A percentile compares a stretch with the other conserved stretches of the same genome.
phyloP scores from a whole-genome alignment of 106 monocot genomes.

The Iris macrosiphon region DNA sequence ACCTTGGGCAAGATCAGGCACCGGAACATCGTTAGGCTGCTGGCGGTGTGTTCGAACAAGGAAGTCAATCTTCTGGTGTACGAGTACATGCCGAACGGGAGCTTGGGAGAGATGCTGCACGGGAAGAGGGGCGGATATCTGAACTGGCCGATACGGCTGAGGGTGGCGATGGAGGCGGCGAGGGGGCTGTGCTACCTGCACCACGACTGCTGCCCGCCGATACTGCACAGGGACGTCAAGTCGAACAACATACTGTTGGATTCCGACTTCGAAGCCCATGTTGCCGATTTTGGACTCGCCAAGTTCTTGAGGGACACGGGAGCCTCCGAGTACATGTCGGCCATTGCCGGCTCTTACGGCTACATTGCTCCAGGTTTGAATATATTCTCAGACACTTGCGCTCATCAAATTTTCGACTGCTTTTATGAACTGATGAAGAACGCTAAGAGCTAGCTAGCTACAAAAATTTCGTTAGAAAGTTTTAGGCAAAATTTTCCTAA shows the following conservation, averaged over 20 bases:
- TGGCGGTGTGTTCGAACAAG: constrained; percentile 39
- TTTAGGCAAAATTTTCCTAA: too few species aligned
- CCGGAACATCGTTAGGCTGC: constrained; percentile 41
- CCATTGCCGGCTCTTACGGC: constrained; percentile 56
- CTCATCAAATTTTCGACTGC: constrained; percentile 24
- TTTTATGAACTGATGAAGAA: constrained; percentile 40
- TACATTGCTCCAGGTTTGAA: constrained; percentile 62
- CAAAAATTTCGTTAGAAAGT: too few species aligned
- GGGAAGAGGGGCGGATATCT: constrained; percentile 44
- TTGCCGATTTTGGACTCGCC: constrained; percentile 57
- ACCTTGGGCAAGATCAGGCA: constrained; percentile 56
- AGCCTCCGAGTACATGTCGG: constrained; percentile 40
- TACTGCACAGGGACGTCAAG: constrained; percentile 50
- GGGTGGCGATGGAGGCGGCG: constrained; percentile 44
- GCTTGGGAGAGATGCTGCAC: constrained; percentile 50
- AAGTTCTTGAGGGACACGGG: constrained; percentile 51
- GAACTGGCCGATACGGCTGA: constrained; percentile 32
- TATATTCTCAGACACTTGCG: constrained; percentile 11
- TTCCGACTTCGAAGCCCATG: constrained; percentile 35
- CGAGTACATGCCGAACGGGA: constrained; percentile 58
- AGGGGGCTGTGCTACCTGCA: constrained; percentile 50
- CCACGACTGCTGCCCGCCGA: constrained; percentile 40
- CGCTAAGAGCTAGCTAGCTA: too few species aligned
- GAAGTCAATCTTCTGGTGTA: constrained; percentile 43
- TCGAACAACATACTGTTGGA: constrained; percentile 22